Evolutionary conservation across 306 rosid species (phyloP), one percentile per base, ranked within the genome.

Genomic region (Comarum palustre): DNA sequence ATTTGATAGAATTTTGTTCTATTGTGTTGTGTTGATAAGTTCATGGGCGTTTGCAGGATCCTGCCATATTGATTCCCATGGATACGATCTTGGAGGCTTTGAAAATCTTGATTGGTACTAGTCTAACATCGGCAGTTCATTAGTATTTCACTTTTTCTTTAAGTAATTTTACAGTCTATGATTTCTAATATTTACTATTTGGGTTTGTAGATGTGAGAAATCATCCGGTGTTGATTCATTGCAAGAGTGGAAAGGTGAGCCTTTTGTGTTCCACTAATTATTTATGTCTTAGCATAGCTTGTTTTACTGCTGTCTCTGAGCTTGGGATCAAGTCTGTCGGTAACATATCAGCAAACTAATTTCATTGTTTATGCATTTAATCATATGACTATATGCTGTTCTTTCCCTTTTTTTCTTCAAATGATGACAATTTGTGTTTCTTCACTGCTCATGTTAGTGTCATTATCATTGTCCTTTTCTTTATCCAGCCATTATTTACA

Each of bases 11-110:
- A 22, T 36, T 15, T 50, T 54, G 20, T 41, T 62, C 12, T 62
- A 27, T 50, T 69, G 46, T n/a, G 15, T 51, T n/a, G 50, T 46
- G 63, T n/a, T 48, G 70, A 50, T 57, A 31, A 79, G 31, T 75
- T 55, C 34, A 13, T 38, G 46, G 73, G 71, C 47, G 46, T 70
- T 46, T 85, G 80, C 86, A 92, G 96, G 96, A 92, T 59, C 77
- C 87, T 65, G 80, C 82, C 57, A 78, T 76, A 59, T 86, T 90
- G 41, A 75, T 79, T 75, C 87, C 81, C 19, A 82, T 52, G 72
- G 90, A 82, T 73, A 81, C 91, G 15, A 87, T 92, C 73, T 85
- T 87, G 83, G 90, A 86, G 59, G 96, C 98, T 29, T 82, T 92
- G 82, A 84, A 82, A 82, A 76, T 92, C 72, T 82, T 92, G 61